These are phyloP conservation scores for Didymella pomorum DNA, from an alignment of 2,329 filamentous ascomycete species.

Conservation along the genomic window DNA sequence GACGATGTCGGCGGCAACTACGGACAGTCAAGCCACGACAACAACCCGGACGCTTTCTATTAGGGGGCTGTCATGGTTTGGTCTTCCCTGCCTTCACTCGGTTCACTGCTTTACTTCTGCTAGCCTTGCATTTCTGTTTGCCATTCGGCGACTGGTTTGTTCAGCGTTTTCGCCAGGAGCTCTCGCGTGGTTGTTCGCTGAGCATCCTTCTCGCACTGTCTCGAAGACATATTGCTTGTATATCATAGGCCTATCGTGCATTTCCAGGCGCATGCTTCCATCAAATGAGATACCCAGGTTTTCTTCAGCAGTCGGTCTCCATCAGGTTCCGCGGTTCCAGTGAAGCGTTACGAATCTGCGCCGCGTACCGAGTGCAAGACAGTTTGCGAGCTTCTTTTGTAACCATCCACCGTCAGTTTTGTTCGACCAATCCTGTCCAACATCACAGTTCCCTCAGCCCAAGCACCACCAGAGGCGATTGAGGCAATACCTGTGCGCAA, in stretches of 20 bases:
- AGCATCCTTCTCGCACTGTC: not conserved
- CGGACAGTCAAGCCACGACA: constrained; percentile 42
- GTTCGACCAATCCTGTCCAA: too few species aligned
- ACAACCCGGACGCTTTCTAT: constrained; percentile 47
- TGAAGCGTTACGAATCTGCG: too few species aligned
- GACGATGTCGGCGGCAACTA: constrained; percentile 52
- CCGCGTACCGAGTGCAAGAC: too few species aligned
- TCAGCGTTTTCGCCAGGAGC: not conserved
- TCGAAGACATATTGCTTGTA: not conserved
- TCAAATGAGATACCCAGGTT: constrained; percentile 19
- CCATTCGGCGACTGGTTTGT: not conserved
- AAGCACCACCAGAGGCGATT: too few species aligned
- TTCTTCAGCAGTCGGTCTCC: not conserved
- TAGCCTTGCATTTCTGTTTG: not conserved
- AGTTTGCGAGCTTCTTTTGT: too few species aligned
- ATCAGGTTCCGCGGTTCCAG: not conserved
- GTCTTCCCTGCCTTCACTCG: too few species aligned
- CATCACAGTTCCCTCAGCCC: too few species aligned
- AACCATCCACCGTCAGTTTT: too few species aligned
- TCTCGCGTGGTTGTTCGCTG: too few species aligned
- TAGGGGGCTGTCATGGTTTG: constrained; percentile 7
- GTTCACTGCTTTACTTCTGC: too few species aligned
- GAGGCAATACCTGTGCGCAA: too few species aligned
- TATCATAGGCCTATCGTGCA: constrained; percentile 3
- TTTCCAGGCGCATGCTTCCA: constrained; percentile 6